Percentiles rank a stretch among this genome's conserved stretches.
phyloP scores from a whole-genome alignment of 257 asterid species.

The Solanum gracilifrons region DNA sequence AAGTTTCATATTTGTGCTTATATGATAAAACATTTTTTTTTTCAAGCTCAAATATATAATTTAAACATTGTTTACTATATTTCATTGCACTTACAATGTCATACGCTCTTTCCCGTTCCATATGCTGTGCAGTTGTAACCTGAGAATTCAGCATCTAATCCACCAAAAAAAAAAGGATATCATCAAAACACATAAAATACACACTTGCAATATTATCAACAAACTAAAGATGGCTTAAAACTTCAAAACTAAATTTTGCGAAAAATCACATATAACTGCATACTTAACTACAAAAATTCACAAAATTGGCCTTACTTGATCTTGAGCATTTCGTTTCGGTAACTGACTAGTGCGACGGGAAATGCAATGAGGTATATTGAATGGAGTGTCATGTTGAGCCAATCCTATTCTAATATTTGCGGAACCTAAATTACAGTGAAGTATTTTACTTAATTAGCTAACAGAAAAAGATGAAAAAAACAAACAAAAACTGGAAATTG shows the following conservation, averaged over 20 bases:
- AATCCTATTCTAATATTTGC: conserved; percentile 79
- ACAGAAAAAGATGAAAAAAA: neutral
- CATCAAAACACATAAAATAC: neutral
- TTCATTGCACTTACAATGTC: conserved; percentile 55
- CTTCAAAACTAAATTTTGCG: neutral
- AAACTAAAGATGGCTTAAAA: neutral
- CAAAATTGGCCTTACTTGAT: conserved; percentile 39
- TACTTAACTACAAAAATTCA: neutral
- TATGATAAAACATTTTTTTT: neutral
- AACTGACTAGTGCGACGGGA: conserved; percentile 66
- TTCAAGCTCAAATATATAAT: neutral
- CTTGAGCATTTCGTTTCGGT: conserved; percentile 67
- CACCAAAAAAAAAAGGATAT: neutral
- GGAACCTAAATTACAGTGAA: conserved; percentile 26
- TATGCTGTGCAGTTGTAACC: conserved; percentile 83
- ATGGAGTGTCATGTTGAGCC: conserved; percentile 73
- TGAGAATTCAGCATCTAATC: conserved; percentile 76
- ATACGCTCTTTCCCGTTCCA: conserved; percentile 96
- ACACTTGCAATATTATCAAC: neutral
- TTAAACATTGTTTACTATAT: neutral
- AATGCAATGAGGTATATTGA: conserved; percentile 76
- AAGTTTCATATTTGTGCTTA: neutral
- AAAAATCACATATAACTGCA: neutral
- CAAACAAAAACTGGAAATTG: neutral
- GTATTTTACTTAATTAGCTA: neutral